phyloP scores from a whole-genome alignment of 805 yeast species.

The Tetrapisispora fleetii region DNA sequence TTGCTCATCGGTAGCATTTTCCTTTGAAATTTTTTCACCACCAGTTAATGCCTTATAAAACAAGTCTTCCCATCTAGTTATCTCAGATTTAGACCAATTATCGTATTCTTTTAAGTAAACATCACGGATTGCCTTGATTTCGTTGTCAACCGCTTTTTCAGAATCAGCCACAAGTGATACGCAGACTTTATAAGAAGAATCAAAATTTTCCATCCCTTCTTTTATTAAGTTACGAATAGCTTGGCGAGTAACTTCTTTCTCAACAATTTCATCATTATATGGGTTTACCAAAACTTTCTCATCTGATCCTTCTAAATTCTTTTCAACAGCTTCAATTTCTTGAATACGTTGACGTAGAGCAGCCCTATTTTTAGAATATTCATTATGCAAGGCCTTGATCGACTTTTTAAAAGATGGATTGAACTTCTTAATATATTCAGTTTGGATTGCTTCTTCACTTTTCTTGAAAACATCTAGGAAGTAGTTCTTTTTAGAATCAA shows the following conservation, averaged over 20 bases:
- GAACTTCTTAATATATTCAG: background rate
- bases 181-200: background rate
- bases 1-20: constrained; percentile 2
- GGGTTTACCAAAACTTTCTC: background rate
- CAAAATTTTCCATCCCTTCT: background rate
- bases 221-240: background rate
- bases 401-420: background rate
- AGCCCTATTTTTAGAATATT: background rate
- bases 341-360: background rate
- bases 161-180: too few species aligned
- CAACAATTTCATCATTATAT: background rate
- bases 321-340: background rate
- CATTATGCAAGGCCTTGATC: background rate
- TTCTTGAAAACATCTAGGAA: background rate
- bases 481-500: constrained; percentile 1
- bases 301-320: background rate
- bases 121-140: background rate
- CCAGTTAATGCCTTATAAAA: constrained; percentile 31
- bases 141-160: background rate
- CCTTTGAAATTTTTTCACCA: background rate
- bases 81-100: background rate
- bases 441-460: background rate
- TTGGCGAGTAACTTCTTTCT: background rate
- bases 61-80: constrained; percentile 57
- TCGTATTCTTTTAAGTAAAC: background rate